These are phyloP conservation scores for Erysimum cheiranthoides DNA, from an alignment of 345 rosid genomes.

Conservation along the genomic window DNA sequence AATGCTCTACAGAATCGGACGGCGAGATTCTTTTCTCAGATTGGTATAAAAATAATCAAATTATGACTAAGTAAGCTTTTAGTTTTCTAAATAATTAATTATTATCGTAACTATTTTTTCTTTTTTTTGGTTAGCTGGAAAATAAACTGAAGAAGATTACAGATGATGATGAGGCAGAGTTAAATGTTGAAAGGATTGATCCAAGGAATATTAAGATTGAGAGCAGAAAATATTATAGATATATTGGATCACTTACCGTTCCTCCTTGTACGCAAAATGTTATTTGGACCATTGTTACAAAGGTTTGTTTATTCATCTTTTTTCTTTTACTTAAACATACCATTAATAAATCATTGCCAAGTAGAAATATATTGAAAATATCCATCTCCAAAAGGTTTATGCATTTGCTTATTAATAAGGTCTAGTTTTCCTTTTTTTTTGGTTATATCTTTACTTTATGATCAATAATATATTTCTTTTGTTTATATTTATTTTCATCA, in stretches of 20 bases:
- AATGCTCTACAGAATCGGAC: slow-evolving; percentile 69
- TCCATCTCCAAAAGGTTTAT: background rate
- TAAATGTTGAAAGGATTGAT: slow-evolving; percentile 54
- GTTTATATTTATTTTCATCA: background rate
- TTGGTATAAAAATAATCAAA: slow-evolving; percentile 48
- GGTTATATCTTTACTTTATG: background rate
- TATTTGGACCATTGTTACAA: slow-evolving; percentile 65
- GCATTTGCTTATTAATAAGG: background rate
- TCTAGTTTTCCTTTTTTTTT: background rate
- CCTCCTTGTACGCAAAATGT: slow-evolving; percentile 91
- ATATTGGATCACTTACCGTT: slow-evolving; percentile 80
- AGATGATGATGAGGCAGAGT: slow-evolving; percentile 41
- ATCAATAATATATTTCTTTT: background rate
- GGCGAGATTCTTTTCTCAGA: slow-evolving; percentile 67
- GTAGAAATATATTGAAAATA: background rate
- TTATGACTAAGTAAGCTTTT: slow-evolving; percentile 22
- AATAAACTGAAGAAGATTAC: slow-evolving; percentile 47
- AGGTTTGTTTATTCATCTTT: slow-evolving; percentile 56
- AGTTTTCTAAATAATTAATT: background rate
- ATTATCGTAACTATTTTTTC: slow-evolving; percentile 5
- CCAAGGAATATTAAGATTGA: slow-evolving; percentile 59
- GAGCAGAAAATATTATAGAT: slow-evolving; percentile 74
- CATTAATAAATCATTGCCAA: background rate
- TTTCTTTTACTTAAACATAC: background rate
- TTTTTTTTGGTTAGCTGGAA: slow-evolving; percentile 48